Evolutionary conservation across 2,329 filamentous ascomycete genomes (phyloP), one percentile per base, ranked within the genome.

Genomic region (Gnomoniopsis sp.): DNA sequence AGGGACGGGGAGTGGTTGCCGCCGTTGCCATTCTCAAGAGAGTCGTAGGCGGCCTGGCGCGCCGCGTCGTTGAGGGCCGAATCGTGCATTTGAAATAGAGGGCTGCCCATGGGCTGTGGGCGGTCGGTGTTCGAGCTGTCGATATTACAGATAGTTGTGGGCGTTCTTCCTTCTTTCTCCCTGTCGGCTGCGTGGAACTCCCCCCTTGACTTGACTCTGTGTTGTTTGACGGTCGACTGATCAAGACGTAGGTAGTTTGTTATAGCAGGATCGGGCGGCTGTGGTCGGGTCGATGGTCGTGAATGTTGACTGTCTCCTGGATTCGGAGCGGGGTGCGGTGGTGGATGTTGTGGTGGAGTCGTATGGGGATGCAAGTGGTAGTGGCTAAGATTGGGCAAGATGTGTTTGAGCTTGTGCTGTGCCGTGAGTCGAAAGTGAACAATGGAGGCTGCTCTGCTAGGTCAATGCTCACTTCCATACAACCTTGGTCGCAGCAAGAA

Each of bases 11-110:
- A 53, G 56, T 55, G 59, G 41, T 44, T 41, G 48, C 10, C 26
- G 26, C 17, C 26, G 30, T 21, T 38, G 49, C 30, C 17, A 41
- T 41, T 23, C 10, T 49, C 47, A 23, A 49, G 47, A 22, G 49
- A 46, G 22, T 48, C 43, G 47, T 59, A 48, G 49, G 44, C 44
- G 44, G 44, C 44, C 44, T 33, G 44, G 26, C 49, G 46, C 34
- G 53, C 53, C 53, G 47, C 53, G 46, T 41, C 36, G 48, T 54
- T 56, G 21, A 53, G 50, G 30, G 50, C 43, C 47, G 53, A 43
- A 30, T 64, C 63, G 6, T 59, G 53, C 26, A 60, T 43, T 41
- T 60, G 61, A 26, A 65, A 59, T 36, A 63, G 38, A 51, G 62
- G 56, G 33, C 34, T 21, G 38, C 44, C 56, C 55, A 50, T 56